Conservation (phyloP, 306 rosid species). For the Fragaria iinumae region DNA sequence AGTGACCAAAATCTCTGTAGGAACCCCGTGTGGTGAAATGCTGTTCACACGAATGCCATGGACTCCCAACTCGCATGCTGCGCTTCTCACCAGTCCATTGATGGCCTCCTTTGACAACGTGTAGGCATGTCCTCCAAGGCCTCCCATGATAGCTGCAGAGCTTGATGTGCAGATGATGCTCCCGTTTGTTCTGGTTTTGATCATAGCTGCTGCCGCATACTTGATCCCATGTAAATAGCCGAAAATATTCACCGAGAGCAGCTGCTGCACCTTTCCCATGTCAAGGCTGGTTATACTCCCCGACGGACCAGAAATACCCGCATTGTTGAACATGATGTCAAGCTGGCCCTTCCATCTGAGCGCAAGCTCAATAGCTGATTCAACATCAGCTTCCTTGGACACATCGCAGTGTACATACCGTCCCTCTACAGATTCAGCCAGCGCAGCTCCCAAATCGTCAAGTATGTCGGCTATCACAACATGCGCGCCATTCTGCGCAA, state of each 20-base stretch:
- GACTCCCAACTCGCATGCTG: conserved; percentile 73
- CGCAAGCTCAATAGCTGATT: conserved; percentile 60
- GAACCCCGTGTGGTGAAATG: conserved; percentile 77
- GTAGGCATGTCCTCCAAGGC: conserved; percentile 61
- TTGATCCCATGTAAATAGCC: conserved; percentile 75
- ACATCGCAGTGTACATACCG: conserved; percentile 80
- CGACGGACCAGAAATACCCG: conserved; percentile 51
- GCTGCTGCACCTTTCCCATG: conserved; percentile 41
- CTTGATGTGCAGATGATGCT: conserved; percentile 78
- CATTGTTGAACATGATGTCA: conserved; percentile 82
- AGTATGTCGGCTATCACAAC: conserved; percentile 74
- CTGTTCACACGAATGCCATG: conserved; percentile 72
- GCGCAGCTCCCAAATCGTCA: conserved; percentile 50
- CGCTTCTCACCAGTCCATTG: conserved; percentile 58
- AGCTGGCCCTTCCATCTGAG: conserved; percentile 62
- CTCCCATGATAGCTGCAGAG: conserved; percentile 68
- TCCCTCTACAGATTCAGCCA: conserved; percentile 56
- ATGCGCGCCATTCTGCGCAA: conserved; percentile 64
- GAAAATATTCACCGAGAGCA: conserved; percentile 46
- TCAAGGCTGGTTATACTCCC: conserved; percentile 62
- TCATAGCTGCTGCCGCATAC: conserved; percentile 73
- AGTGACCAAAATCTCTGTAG: conserved; percentile 62
- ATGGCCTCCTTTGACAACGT: conserved; percentile 67
- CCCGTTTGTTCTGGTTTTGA: conserved; percentile 46
- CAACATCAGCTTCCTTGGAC: conserved; percentile 60